A percentile compares a stretch with the other conserved stretches of the same genome.
Conservation (phyloP, 345 rosid species). For the Sisymbrium altissimum region DNA sequence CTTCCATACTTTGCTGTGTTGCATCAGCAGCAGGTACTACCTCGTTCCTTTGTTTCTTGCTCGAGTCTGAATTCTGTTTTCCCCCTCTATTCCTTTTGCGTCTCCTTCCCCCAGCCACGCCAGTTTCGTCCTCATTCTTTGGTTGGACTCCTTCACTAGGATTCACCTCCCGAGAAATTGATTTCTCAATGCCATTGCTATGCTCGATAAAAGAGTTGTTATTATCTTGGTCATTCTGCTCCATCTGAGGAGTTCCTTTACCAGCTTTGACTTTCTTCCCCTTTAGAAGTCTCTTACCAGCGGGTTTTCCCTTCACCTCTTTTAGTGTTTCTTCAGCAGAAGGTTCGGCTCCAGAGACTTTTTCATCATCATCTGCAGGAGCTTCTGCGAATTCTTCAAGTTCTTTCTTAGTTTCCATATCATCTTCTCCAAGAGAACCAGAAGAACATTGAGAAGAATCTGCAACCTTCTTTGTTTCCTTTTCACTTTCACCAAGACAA, state of each 20-base stretch:
- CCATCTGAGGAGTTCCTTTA: slow-evolving; percentile 13
- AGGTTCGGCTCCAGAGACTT: neutral
- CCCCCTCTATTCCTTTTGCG: slow-evolving; percentile 20
- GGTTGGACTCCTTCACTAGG: slow-evolving; percentile 27
- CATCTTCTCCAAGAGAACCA: slow-evolving; percentile 11
- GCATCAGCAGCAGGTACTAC: neutral
- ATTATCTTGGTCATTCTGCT: neutral
- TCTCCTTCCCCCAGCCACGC: slow-evolving; percentile 6
- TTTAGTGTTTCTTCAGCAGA: neutral
- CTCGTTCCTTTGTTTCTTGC: slow-evolving; percentile 22
- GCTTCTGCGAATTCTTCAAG: neutral
- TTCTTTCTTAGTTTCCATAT: slow-evolving; percentile 3
- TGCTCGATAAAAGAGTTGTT: slow-evolving; percentile 23
- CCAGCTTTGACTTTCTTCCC: slow-evolving; percentile 6
- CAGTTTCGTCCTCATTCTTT: slow-evolving; percentile 9
- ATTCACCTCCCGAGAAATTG: slow-evolving; percentile 22
- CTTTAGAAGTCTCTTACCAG: slow-evolving; percentile 6
- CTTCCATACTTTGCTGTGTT: slow-evolving; percentile 5
- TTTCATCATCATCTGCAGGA: neutral
- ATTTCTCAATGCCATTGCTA: slow-evolving; percentile 6
- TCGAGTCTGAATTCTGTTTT: slow-evolving; percentile 7
- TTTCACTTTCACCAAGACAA: slow-evolving; percentile 8
- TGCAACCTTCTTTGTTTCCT: slow-evolving; percentile 20
- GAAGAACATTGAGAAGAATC: slow-evolving; percentile 9
- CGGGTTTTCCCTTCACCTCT: neutral